Percentiles rank a stretch among this genome's conserved stretches.
These are phyloP conservation scores for Hemisphaericaspora lyxosophila DNA, from an alignment of 1,139 yeast genomes.

Conservation along the genomic window DNA sequence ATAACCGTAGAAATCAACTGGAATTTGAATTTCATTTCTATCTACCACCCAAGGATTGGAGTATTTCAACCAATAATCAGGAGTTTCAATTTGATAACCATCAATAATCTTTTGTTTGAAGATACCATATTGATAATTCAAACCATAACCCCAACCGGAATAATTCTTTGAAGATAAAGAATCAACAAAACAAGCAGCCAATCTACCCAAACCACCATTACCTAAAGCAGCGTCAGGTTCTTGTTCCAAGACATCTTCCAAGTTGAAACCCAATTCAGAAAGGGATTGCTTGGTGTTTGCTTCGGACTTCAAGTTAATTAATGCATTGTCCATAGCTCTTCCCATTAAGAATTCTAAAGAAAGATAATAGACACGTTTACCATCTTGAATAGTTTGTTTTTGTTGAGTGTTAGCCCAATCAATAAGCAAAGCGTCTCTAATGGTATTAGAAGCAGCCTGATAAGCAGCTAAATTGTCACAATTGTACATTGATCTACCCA, in stretches of 20 bases:
- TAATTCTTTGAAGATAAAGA: conserved; percentile 83
- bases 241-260: conserved; percentile 81
- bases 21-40: conserved; percentile 82
- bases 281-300: conserved; percentile 56
- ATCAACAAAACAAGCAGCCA: conserved; percentile 94
- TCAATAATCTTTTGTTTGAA: conserved; percentile 87
- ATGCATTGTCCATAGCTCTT: conserved; percentile 90
- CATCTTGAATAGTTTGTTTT: conserved; percentile 78
- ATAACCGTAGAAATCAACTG: conserved; percentile 88
- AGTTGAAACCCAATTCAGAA: conserved; percentile 76
- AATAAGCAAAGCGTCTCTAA: conserved; percentile 75
- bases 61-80: conserved; percentile 89
- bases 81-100: conserved; percentile 92
- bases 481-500: conserved; percentile 87
- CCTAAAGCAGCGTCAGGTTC: conserved; percentile 96
- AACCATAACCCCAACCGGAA: conserved; percentile 97
- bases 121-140: conserved; percentile 91
- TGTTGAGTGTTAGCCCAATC: conserved; percentile 96
- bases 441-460: conserved; percentile 79
- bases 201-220: conserved; percentile 92
- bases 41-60: conserved; percentile 93
- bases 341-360: conserved; percentile 94
- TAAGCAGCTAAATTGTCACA: conserved; percentile 93
- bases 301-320: conserved; percentile 68
- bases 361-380: conserved; percentile 83